Conservation (phyloP, 2,329 filamentous ascomycete genomes). For the Hortaea sp. region DNA sequence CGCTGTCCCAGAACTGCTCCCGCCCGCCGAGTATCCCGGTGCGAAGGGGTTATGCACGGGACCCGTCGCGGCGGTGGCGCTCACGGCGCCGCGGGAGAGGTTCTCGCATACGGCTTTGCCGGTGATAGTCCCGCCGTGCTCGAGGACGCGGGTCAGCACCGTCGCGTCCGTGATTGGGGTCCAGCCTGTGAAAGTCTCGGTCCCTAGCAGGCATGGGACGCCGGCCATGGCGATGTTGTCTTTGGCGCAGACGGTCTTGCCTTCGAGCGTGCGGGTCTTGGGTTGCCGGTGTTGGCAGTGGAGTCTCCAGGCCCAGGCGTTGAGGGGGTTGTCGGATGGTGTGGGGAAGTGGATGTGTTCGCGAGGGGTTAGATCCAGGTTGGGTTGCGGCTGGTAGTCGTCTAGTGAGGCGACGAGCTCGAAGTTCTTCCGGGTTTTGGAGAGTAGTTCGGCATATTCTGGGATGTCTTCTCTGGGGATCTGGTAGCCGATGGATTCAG, state of each 20-base stretch:
- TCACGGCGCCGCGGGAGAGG: slow-evolving; percentile 21
- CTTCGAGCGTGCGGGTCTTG: slow-evolving; percentile 21
- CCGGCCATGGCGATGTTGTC: slow-evolving; percentile 39
- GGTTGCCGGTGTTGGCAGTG: slow-evolving; percentile 23
- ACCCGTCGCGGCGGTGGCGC: slow-evolving; percentile 19
- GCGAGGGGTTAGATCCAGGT: slow-evolving; percentile 27
- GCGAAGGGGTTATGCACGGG: slow-evolving; percentile 35
- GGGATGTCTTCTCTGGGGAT: not conserved
- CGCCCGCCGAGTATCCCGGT: slow-evolving; percentile 37
- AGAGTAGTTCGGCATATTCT: not conserved
- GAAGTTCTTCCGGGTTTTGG: not conserved
- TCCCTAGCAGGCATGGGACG: slow-evolving; percentile 37
- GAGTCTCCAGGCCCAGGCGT: slow-evolving; percentile 37
- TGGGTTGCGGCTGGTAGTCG: slow-evolving; percentile 26
- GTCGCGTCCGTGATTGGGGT: slow-evolving; percentile 35
- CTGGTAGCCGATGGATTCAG: not conserved
- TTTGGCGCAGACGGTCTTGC: slow-evolving; percentile 35
- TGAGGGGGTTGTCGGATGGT: slow-evolving; percentile 26
- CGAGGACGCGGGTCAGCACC: slow-evolving; percentile 34
- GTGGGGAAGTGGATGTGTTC: slow-evolving; percentile 26
- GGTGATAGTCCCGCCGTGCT: slow-evolving; percentile 32
- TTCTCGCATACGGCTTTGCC: slow-evolving; percentile 43
- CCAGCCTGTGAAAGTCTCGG: slow-evolving; percentile 29
- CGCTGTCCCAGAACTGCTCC: slow-evolving; percentile 36
- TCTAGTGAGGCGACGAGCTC: not conserved